These are phyloP conservation scores for Schizochytrium sp. DNA, from an alignment of 108 stramenopile genomes.

Conservation along the genomic window DNA sequence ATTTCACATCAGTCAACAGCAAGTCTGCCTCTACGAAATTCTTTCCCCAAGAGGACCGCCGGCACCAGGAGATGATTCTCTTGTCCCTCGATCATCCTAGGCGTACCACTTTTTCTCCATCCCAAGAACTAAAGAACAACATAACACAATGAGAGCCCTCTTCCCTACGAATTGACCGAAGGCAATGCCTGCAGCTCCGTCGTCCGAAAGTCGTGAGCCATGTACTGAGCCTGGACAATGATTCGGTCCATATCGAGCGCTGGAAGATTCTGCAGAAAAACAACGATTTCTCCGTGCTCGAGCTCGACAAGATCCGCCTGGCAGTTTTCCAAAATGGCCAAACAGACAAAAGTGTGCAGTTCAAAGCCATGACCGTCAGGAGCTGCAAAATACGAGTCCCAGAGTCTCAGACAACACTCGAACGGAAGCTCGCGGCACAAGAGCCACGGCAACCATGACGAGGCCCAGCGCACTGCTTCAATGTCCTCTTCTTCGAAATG, in stretches of 20 bases:
- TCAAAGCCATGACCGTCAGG: constrained; percentile 5
- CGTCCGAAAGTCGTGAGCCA: background rate
- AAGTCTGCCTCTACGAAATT: too few species aligned
- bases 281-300: background rate
- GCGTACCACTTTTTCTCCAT: too few species aligned
- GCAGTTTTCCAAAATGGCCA: constrained; percentile 9
- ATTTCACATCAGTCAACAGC: too few species aligned
- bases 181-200: background rate
- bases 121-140: too few species aligned
- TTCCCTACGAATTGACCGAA: too few species aligned
- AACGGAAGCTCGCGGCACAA: constrained; percentile 3
- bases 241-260: constrained; percentile 2
- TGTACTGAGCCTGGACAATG: background rate
- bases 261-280: background rate
- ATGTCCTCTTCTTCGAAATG: constrained; percentile 12
- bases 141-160: too few species aligned
- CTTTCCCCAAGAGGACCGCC: too few species aligned
- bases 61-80: too few species aligned
- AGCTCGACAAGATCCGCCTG: constrained; percentile 5
- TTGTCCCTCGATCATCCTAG: too few species aligned
- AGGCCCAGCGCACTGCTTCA: background rate
- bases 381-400: constrained; percentile 3
- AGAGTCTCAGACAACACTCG: background rate
- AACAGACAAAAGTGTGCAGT: constrained; percentile 8
- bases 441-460: background rate